Conservation (phyloP, 208 protist genomes). For the Acanthamoeba castellanii region DNA sequence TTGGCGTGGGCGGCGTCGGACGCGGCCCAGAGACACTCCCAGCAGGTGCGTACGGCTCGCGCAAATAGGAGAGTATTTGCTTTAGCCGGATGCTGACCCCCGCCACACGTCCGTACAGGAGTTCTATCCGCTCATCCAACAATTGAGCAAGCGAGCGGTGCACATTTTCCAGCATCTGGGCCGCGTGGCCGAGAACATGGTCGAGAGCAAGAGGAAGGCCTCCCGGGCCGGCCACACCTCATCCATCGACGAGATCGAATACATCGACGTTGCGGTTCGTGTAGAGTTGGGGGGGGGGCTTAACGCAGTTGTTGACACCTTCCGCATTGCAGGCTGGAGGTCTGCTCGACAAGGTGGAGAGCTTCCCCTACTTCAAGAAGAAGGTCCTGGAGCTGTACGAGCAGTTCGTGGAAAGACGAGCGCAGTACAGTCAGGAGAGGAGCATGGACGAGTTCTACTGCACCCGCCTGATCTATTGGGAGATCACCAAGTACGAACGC, state of each 20-base stretch:
- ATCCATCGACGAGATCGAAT: conserved; percentile 47
- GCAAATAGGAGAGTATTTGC: not conserved
- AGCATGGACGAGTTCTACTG: conserved; percentile 88
- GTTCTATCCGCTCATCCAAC: conserved; percentile 34
- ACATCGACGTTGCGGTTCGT: conserved; percentile 24
- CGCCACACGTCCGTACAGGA: not conserved
- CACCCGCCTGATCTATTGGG: conserved; percentile 83
- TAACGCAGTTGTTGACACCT: not conserved
- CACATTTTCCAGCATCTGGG: conserved; percentile 84
- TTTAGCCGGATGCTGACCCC: not conserved
- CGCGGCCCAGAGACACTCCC: conserved; percentile 80
- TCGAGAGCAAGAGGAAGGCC: conserved; percentile 72
- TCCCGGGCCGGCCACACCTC: not conserved
- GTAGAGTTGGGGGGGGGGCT: too few species aligned
- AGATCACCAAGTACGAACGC: conserved; percentile 77
- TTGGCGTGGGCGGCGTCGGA: conserved; percentile 83
- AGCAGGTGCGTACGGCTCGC: conserved; percentile 53
- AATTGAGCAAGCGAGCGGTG: conserved; percentile 72
- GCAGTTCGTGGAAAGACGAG: conserved; percentile 16
- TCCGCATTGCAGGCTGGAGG: not conserved
- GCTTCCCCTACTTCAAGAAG: conserved; percentile 59
- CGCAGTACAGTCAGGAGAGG: conserved; percentile 31
- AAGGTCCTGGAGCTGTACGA: conserved; percentile 69
- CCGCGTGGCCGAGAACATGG: conserved; percentile 75
- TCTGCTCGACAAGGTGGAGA: conserved; percentile 30